Base-by-base conservation (phyloP, 257 asterid species). In the Penstemon davidsonii region DNA sequence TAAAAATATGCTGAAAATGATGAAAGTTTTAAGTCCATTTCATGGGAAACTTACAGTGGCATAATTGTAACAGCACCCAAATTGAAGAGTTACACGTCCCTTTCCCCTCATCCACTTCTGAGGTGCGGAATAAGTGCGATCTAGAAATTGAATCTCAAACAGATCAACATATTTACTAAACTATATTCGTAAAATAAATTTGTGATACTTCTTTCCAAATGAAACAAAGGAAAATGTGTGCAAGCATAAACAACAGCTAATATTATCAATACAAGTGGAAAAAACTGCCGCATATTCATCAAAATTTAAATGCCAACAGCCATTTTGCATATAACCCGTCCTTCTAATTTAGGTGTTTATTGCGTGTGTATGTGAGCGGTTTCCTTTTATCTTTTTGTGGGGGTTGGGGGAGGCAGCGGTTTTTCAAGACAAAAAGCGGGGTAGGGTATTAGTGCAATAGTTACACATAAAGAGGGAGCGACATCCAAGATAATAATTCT, bases 41-140 rank as follows among this genome's bases (percentile, higher is more conserved):
- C 46, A 68, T 33, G 46, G 60, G 8, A 51, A 51, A 62, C 73
- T 73, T 83, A 91, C 96, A 72, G 40, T 51, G 40, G 89, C 94
- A 70, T 91, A 91, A 37, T 91, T 89, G 78, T 89, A 91, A 79
- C 98, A 87, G 67, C 98, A 89, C 50, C 98, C 98, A 69, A 91
- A 91, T 69, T 91, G 98, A 66, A 91, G 84, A 1, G 96, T 91
- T 56, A 84, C 70, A 6, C 95, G 90, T 3, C 98, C 98, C 68
- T 89, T 91, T 41, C 98, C 95, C 77, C 89, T 79, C 96, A 89
- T 91, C 98, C 98, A 89, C 73, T 87, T 91, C 44, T 68, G 78
- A 45, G 98, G 98, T 67, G 88, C 94, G 9, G 95, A 66, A 55
- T 81, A 91, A 43, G 98, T 91, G 52, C 94, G 86, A 3, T 70